Evolutionary conservation across 148 eudicot species (phyloP).

Genomic region (Chenopodium quinoa): DNA sequence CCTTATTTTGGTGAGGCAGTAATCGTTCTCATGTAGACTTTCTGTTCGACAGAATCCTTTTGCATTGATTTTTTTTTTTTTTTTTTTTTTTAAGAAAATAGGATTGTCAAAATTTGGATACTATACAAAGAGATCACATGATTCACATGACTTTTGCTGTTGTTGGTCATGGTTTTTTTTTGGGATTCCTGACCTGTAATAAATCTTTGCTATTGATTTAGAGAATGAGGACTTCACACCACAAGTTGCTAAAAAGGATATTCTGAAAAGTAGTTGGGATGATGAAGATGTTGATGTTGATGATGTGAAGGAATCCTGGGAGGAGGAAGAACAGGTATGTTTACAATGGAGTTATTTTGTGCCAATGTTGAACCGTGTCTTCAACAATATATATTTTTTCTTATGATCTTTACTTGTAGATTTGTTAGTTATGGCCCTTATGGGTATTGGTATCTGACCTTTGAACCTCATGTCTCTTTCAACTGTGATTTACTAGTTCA

Average conservation of each 20-base stretch:
- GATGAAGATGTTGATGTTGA: conserved; percentile 89
- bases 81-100: background rate
- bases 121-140: background rate
- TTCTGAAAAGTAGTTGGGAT: conserved; percentile 59
- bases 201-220: conserved; percentile 22
- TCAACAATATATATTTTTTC: background rate
- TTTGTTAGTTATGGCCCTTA: background rate
- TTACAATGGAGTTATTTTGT: background rate
- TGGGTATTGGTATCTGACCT: background rate
- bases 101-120: background rate
- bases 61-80: background rate
- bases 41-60: background rate
- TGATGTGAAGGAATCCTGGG: conserved; percentile 93
- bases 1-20: background rate
- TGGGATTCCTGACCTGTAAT: background rate
- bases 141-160: background rate
- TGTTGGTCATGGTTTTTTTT: background rate
- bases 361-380: background rate
- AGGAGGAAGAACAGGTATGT: conserved; percentile 84
- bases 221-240: conserved; percentile 58
- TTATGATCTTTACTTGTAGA: background rate
- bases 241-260: conserved; percentile 51
- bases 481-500: background rate
- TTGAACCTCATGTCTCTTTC: background rate
- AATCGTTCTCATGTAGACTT: no score